Evolutionary conservation across 1,284 basidiomycete species (phyloP).

Genomic region (Moesziomyces aphidis): DNA sequence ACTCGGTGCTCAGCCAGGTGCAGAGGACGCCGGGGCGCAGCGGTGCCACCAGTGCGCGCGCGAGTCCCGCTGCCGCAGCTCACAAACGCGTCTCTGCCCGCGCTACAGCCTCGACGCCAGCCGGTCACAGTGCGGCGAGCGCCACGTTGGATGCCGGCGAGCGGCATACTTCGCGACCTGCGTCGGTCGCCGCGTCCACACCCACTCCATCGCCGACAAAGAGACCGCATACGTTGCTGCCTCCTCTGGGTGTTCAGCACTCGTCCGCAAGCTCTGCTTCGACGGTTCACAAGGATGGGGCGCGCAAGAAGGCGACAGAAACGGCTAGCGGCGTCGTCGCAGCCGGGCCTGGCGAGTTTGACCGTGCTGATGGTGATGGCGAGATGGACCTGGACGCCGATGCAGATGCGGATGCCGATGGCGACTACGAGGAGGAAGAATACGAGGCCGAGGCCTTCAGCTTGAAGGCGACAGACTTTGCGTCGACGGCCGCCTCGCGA

Average conservation of each 20-base stretch:
- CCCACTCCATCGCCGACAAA: not conserved
- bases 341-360: not conserved
- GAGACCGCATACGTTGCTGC: not conserved
- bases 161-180: no score
- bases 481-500: constrained; percentile 3
- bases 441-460: constrained; percentile 2
- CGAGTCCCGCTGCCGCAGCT: constrained; percentile 22
- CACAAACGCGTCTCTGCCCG: constrained; percentile 5
- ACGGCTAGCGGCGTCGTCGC: not conserved
- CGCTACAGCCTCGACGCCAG: constrained; percentile 2
- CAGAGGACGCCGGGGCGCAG: constrained; percentile 33
- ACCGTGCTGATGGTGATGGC: constrained; percentile 4
- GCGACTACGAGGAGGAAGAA: constrained; percentile 30
- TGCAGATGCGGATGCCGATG: constrained; percentile 38
- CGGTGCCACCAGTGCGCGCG: constrained; percentile 14
- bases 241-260: not conserved
- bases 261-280: not conserved
- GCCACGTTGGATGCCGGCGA: not conserved
- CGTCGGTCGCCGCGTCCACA: not conserved
- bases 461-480: not conserved
- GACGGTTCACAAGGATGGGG: not conserved
- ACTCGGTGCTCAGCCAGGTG: constrained; percentile 32
- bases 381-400: constrained; percentile 29
- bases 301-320: not conserved
- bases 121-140: not conserved